These are phyloP conservation scores for Pichia gijzeniarum DNA, from an alignment of 805 yeast species.

Conservation along the genomic window DNA sequence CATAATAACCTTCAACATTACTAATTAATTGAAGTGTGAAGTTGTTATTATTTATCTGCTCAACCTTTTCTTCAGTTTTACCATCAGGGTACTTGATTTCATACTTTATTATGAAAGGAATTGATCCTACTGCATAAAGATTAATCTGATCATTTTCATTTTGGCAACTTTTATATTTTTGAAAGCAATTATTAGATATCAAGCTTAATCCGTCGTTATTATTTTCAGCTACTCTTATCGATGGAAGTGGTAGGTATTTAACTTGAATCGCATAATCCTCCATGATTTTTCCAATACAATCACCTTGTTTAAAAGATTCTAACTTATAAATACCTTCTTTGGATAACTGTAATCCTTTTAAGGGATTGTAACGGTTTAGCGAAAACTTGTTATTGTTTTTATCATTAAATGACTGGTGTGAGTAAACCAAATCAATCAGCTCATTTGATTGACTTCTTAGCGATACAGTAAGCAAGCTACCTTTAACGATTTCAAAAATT, in stretches of 20 bases:
- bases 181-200: conserved; percentile 8
- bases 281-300: conserved; percentile 38
- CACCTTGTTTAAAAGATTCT: conserved; percentile 34
- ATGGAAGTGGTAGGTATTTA: conserved; percentile 27
- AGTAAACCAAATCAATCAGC: conserved; percentile 29
- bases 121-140: conserved; percentile 48
- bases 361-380: conserved; percentile 18
- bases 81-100: conserved; percentile 57
- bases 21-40: conserved; percentile 36
- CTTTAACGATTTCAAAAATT: conserved; percentile 48
- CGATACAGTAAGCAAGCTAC: conserved; percentile 54
- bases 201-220: background rate
- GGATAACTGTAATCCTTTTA: conserved; percentile 27
- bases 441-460: conserved; percentile 31
- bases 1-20: conserved; percentile 49
- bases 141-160: conserved; percentile 20
- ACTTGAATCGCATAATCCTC: conserved; percentile 20
- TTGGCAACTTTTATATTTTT: conserved; percentile 21
- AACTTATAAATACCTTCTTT: conserved; percentile 40
- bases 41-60: conserved; percentile 42
- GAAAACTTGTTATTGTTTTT: conserved; percentile 7
- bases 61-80: conserved; percentile 28
- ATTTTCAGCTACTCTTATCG: conserved; percentile 11
- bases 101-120: conserved; percentile 64
- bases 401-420: conserved; percentile 22